phyloP scores from a whole-genome alignment of 352 stramenopile genomes.

The Phytophthora boehmeriae region DNA sequence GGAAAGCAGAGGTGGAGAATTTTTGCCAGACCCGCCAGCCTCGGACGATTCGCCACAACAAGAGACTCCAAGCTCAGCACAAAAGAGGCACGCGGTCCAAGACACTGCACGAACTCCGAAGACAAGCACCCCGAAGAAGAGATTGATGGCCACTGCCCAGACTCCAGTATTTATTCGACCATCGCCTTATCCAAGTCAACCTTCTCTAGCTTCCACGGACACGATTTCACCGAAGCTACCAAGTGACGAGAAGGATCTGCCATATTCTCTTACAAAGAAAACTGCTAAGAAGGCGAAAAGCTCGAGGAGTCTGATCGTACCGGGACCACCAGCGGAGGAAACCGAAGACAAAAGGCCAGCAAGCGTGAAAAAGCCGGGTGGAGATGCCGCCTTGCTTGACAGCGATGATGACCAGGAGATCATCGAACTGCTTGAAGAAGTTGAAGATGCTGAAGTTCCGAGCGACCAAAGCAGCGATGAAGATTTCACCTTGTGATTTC shows the following conservation, averaged over 20 bases:
- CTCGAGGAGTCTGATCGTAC: constrained; percentile 10
- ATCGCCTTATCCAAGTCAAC: not conserved
- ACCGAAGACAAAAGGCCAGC: constrained; percentile 16
- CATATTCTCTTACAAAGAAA: constrained; percentile 5
- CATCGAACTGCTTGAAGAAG: constrained; percentile 18
- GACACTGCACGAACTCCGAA: not conserved
- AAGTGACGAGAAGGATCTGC: not conserved
- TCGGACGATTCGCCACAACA: not conserved
- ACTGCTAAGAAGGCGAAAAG: constrained; percentile 25
- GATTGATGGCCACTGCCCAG: constrained; percentile 1
- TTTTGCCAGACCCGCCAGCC: constrained; percentile 2
- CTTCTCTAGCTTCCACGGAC: not conserved
- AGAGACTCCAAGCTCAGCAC: not conserved
- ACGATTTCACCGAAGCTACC: not conserved
- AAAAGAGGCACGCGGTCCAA: not conserved
- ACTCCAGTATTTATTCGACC: constrained; percentile 21
- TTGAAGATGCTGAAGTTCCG: constrained; percentile 15
- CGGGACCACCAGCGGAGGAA: not conserved
- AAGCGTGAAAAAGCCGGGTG: constrained; percentile 3
- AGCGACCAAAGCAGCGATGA: constrained; percentile 29
- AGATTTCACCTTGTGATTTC: constrained; percentile 19
- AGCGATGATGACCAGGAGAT: constrained; percentile 24
- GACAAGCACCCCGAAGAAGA: not conserved
- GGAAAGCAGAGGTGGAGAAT: not conserved
- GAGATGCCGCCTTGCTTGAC: constrained; percentile 1